phyloP scores from a whole-genome alignment of 1,284 basidiomycete genomes.

The Phaffia rhodozyma region DNA sequence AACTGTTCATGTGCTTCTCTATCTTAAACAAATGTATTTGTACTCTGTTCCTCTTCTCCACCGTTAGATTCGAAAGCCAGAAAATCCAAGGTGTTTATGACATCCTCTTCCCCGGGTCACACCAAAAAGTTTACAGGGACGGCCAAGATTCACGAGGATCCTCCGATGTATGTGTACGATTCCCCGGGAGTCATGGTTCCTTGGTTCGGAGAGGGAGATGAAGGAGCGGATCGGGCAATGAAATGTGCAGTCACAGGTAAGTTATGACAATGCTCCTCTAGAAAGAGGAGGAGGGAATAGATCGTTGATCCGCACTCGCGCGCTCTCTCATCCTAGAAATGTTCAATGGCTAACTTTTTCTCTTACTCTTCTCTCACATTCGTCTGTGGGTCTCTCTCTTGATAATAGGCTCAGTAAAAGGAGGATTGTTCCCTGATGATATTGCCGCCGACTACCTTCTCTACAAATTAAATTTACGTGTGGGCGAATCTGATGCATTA shows the following conservation, averaged over 20 bases:
- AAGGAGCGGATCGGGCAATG: constrained; percentile 77
- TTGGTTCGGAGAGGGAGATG: constrained; percentile 72
- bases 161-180: constrained; percentile 85
- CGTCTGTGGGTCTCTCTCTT: background rate
- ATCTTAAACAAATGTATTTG: constrained; percentile 1
- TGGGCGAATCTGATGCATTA: constrained; percentile 22
- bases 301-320: background rate
- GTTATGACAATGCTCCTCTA: constrained; percentile 19
- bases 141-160: constrained; percentile 64
- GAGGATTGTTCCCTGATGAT: constrained; percentile 77
- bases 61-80: background rate
- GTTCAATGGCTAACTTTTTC: background rate
- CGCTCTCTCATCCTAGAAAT: background rate
- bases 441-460: constrained; percentile 74
- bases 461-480: constrained; percentile 70
- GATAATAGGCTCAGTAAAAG: constrained; percentile 75
- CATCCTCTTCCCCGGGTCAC: constrained; percentile 76
- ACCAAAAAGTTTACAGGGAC: constrained; percentile 73
- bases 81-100: constrained; percentile 69
- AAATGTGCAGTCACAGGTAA: constrained; percentile 85
- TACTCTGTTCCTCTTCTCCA: constrained; percentile 8
- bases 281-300: background rate
- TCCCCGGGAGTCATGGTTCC: constrained; percentile 96
- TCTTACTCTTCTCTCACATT: background rate
- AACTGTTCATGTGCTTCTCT: background rate